A percentile compares a stretch with the other conserved stretches of the same genome.
phyloP scores from a whole-genome alignment of 1,284 basidiomycete species.

The Irpex sp. region DNA sequence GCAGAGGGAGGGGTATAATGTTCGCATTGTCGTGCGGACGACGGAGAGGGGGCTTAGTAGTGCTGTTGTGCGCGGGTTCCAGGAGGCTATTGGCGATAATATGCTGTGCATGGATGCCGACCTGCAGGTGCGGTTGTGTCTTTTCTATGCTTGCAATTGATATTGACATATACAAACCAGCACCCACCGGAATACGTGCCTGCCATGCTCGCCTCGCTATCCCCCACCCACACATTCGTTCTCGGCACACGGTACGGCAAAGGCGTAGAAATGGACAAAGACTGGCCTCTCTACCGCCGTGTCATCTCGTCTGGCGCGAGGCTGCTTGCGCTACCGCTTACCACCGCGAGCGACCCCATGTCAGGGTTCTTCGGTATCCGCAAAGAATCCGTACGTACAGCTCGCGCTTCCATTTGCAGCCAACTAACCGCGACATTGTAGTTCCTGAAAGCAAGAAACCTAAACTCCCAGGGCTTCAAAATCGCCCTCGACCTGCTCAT shows the following conservation, averaged over 20 bases:
- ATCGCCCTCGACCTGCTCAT: conserved; percentile 31
- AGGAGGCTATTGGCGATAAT: conserved; percentile 33
- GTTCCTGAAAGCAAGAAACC: conserved; percentile 27
- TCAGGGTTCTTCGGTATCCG: conserved; percentile 40
- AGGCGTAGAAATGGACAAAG: conserved; percentile 38
- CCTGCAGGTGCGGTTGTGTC: conserved; percentile 25
- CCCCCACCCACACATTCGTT: conserved; percentile 29
- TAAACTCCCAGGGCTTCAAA: conserved; percentile 29
- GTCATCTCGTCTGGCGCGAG: conserved; percentile 39
- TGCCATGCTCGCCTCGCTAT: conserved; percentile 29
- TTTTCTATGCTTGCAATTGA: neutral
- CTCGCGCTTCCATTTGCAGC: too few relatives aligned
- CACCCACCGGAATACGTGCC: conserved; percentile 40
- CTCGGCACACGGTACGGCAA: conserved; percentile 39
- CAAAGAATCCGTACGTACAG: conserved; percentile 28
- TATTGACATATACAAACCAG: conserved; percentile 13
- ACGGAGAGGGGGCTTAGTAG: conserved; percentile 36
- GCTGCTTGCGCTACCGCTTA: conserved; percentile 35
- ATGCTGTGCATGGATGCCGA: conserved; percentile 44
- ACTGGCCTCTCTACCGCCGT: conserved; percentile 39
- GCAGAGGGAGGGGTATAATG: conserved; percentile 34
- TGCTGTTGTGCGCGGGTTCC: conserved; percentile 39
- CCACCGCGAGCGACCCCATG: conserved; percentile 39
- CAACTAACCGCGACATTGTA: neutral
- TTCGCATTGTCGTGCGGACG: conserved; percentile 36